Evolutionary conservation across 352 stramenopile genomes (phyloP).

Genomic region (Phytophthora lateralis): DNA sequence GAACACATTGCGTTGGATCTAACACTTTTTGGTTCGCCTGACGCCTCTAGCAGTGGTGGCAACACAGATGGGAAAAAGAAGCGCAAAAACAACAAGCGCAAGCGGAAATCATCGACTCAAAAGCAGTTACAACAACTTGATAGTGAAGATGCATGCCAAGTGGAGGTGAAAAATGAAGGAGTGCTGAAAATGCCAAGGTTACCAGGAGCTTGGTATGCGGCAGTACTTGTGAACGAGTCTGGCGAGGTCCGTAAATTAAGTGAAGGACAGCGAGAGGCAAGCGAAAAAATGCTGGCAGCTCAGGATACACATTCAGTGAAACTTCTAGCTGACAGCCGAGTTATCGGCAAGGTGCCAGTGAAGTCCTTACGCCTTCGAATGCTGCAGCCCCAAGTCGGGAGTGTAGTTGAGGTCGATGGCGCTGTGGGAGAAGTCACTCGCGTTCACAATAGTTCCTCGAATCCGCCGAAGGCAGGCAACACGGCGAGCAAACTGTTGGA

Average conservation of each 20-base stretch:
- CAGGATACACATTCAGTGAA: conserved; percentile 45
- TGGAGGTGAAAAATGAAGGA: conserved; percentile 61
- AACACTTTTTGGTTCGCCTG: conserved; percentile 47
- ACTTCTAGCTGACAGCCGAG: conserved; percentile 40
- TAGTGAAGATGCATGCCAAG: conserved; percentile 29
- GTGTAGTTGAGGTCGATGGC: conserved; percentile 75
- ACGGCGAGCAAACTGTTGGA: conserved; percentile 40
- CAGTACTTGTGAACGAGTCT: conserved; percentile 38
- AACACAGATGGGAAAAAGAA: conserved; percentile 52
- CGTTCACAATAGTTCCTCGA: conserved; percentile 33
- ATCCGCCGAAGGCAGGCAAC: conserved; percentile 3
- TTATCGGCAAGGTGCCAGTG: conserved; percentile 53
- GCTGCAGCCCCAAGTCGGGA: conserved; percentile 59
- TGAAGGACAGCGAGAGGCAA: conserved; percentile 16
- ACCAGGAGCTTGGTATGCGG: conserved; percentile 67
- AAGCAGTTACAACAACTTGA: conserved; percentile 25
- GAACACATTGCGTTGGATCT: conserved; percentile 51
- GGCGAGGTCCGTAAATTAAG: conserved; percentile 17
- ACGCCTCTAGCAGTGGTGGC: conserved; percentile 13
- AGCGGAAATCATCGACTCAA: conserved; percentile 41
- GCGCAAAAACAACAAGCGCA: conserved; percentile 67
- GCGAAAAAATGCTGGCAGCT: conserved; percentile 26
- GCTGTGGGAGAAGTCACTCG: conserved; percentile 63
- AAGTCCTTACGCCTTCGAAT: conserved; percentile 45
- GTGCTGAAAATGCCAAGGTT: conserved; percentile 43